Conservation (phyloP, 2,329 filamentous ascomycete species). For the Cordyceps javanica region DNA sequence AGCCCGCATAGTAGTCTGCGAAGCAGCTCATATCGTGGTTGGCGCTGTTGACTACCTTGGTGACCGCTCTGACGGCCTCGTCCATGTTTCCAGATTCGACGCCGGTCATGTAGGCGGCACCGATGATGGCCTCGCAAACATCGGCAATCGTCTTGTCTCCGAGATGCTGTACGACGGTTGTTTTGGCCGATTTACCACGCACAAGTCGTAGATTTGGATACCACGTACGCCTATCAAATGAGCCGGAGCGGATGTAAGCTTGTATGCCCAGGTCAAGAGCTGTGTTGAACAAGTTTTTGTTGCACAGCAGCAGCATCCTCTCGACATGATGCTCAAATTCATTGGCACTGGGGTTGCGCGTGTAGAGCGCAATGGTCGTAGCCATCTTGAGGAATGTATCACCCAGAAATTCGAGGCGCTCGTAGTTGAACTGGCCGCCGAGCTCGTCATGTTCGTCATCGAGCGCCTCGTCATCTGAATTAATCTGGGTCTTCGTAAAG, state of each 20-base stretch:
- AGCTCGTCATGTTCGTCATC: slow-evolving; percentile 76
- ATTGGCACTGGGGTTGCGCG: slow-evolving; percentile 66
- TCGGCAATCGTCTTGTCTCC: slow-evolving; percentile 90
- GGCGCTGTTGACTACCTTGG: slow-evolving; percentile 59
- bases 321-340: slow-evolving; percentile 87
- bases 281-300: slow-evolving; percentile 77
- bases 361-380: slow-evolving; percentile 82
- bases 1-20: slow-evolving; percentile 65
- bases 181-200: slow-evolving; percentile 58
- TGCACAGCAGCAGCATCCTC: slow-evolving; percentile 87
- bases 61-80: slow-evolving; percentile 57
- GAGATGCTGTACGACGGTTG: slow-evolving; percentile 53
- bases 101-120: slow-evolving; percentile 63
- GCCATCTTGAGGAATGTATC: slow-evolving; percentile 95
- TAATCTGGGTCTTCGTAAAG: slow-evolving; percentile 87
- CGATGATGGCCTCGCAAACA: slow-evolving; percentile 90
- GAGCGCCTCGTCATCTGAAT: slow-evolving; percentile 65
- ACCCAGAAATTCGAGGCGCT: slow-evolving; percentile 86
- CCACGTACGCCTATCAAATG: slow-evolving; percentile 79
- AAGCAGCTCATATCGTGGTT: slow-evolving; percentile 66
- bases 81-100: slow-evolving; percentile 40
- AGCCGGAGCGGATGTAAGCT: slow-evolving; percentile 74
- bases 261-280: slow-evolving; percentile 61
- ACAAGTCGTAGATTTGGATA: slow-evolving; percentile 75
- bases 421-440: slow-evolving; percentile 77